These are phyloP conservation scores for Rubroshorea leprosula DNA, from an alignment of 345 rosid species.

Conservation along the genomic window DNA sequence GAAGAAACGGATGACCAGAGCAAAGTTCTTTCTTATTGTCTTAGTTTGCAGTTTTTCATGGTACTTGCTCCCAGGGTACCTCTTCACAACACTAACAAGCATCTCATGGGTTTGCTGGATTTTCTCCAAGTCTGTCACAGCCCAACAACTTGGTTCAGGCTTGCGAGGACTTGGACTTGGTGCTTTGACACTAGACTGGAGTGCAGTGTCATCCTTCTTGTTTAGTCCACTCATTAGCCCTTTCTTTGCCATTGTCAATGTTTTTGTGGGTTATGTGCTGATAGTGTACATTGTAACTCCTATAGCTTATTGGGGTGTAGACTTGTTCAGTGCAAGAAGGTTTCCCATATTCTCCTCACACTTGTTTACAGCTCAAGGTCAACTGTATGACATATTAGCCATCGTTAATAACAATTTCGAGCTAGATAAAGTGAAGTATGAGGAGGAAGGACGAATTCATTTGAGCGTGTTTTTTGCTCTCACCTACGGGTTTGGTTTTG, in stretches of 20 bases:
- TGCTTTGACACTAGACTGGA: conserved; percentile 82
- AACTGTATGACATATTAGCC: conserved; percentile 47
- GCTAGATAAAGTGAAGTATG: conserved; percentile 51
- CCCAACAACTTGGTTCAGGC: conserved; percentile 89
- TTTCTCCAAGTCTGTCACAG: conserved; percentile 68
- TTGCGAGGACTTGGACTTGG: conserved; percentile 81
- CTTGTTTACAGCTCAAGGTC: conserved; percentile 63
- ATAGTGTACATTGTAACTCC: conserved; percentile 61
- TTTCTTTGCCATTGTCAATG: conserved; percentile 78
- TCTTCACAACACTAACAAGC: conserved; percentile 69
- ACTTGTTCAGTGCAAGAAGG: conserved; percentile 45
- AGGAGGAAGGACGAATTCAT: conserved; percentile 69
- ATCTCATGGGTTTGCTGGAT: conserved; percentile 91
- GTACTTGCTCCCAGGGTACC: conserved; percentile 73
- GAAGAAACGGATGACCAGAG: conserved; percentile 53
- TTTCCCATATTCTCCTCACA: conserved; percentile 85
- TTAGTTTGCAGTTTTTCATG: conserved; percentile 66
- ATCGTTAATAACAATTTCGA: conserved; percentile 76
- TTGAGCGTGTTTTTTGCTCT: conserved; percentile 82
- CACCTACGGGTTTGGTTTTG: conserved; percentile 78
- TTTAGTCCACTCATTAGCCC: conserved; percentile 79
- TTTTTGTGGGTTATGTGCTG: conserved; percentile 50
- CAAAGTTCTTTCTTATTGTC: conserved; percentile 81
- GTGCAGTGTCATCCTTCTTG: conserved; percentile 71
- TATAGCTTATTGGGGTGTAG: conserved; percentile 65